Evolutionary conservation across 179 eudicot genomes (phyloP).

Genomic region (Beta lomatogona): DNA sequence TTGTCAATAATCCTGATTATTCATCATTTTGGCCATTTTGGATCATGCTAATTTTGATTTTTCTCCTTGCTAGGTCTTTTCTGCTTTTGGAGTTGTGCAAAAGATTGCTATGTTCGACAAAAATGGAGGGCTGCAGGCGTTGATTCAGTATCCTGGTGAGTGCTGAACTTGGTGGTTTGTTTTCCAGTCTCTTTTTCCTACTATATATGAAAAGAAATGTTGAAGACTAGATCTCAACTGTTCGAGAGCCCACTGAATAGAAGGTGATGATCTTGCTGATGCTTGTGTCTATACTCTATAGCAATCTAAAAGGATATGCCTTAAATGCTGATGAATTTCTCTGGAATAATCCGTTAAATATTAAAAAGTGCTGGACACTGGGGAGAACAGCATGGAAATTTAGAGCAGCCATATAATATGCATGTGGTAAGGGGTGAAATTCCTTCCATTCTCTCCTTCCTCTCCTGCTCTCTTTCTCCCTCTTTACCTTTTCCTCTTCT

Average conservation of each 20-base stretch:
- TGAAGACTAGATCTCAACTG: neutral
- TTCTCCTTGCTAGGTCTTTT: slow-evolving; percentile 63
- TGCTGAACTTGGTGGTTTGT: neutral
- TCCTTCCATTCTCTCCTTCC: slow-evolving; percentile 9
- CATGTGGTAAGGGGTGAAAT: slow-evolving; percentile 28
- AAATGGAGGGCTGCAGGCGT: slow-evolving; percentile 94
- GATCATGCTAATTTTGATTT: slow-evolving; percentile 3
- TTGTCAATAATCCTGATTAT: slow-evolving; percentile 6
- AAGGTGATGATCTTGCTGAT: slow-evolving; percentile 19
- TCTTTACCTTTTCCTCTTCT: slow-evolving; percentile 3
- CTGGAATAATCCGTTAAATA: slow-evolving; percentile 11
- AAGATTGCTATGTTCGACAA: slow-evolving; percentile 99
- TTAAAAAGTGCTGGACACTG: slow-evolving; percentile 26
- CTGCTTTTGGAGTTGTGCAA: slow-evolving; percentile 90
- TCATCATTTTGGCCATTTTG: neutral
- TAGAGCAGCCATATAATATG: slow-evolving; percentile 23
- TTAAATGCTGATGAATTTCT: slow-evolving; percentile 11
- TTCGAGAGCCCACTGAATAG: neutral
- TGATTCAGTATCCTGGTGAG: slow-evolving; percentile 92
- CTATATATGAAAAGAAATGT: neutral
- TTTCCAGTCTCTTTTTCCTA: neutral
- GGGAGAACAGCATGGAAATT: slow-evolving; percentile 16
- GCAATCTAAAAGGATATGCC: neutral
- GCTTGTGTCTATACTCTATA: slow-evolving; percentile 3
- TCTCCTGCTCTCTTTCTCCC: neutral